These are phyloP conservation scores for Aspergillus avenaceus DNA, from an alignment of 495 filamentous ascomycete genomes.

Conservation along the genomic window DNA sequence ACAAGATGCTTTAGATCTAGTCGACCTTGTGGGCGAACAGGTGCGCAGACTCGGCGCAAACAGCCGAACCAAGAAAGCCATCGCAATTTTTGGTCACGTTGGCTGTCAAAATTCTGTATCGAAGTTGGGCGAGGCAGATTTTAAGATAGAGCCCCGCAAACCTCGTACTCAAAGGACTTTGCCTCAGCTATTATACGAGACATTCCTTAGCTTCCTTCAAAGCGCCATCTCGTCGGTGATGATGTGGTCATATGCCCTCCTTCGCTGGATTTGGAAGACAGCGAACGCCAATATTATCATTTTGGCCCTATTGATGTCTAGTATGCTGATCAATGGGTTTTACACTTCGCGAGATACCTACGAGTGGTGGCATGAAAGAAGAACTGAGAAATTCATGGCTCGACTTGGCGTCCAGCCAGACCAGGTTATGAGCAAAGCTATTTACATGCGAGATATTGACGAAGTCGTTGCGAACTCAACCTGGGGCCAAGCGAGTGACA, in stretches of 20 bases:
- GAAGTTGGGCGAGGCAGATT: slow-evolving; percentile 50
- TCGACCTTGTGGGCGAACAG: slow-evolving; percentile 82
- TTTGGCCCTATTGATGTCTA: slow-evolving; percentile 60
- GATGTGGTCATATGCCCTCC: slow-evolving; percentile 61
- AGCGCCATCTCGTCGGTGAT: slow-evolving; percentile 68
- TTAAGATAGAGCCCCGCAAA: slow-evolving; percentile 40
- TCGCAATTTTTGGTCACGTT: slow-evolving; percentile 83
- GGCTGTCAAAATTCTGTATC: slow-evolving; percentile 66
- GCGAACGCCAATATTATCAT: slow-evolving; percentile 73
- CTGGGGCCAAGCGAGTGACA: slow-evolving; percentile 29
- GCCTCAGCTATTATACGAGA: slow-evolving; percentile 65
- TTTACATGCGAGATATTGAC: slow-evolving; percentile 80
- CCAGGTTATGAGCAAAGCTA: slow-evolving; percentile 73
- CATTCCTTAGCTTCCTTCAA: slow-evolving; percentile 60
- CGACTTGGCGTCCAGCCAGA: slow-evolving; percentile 76
- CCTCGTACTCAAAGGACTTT: slow-evolving; percentile 66
- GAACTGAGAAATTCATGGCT: slow-evolving; percentile 72
- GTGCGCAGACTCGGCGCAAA: slow-evolving; percentile 73
- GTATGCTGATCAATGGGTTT: slow-evolving; percentile 64
- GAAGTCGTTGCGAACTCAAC: slow-evolving; percentile 53
- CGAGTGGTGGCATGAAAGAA: slow-evolving; percentile 82
- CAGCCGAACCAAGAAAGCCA: slow-evolving; percentile 83
- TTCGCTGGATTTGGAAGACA: slow-evolving; percentile 64
- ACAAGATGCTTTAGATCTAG: slow-evolving; percentile 78
- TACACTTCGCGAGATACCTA: slow-evolving; percentile 63